Evolutionary conservation across 2,329 filamentous ascomycete genomes (phyloP), one percentile per base, ranked within the genome.

Genomic region (Microascus cirrosus): DNA sequence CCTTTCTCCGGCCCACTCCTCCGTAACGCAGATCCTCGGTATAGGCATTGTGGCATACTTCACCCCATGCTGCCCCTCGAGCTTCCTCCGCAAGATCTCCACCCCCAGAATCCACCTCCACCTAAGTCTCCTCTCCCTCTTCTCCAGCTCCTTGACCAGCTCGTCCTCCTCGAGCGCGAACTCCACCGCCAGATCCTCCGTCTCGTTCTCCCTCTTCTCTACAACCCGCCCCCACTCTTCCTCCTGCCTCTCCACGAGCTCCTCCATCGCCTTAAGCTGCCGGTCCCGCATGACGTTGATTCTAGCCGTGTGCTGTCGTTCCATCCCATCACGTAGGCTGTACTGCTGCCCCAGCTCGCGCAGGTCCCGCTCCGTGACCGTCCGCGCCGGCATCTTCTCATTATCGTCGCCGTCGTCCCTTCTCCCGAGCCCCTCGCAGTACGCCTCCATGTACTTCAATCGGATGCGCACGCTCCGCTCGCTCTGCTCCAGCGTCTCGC

Each of bases 221-320:
- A 65, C 64, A n/a, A 83, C 66, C 53, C 70, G 72, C 25, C 73
- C 69, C 55, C 80, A 64, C 63, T 85, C 82, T 1, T 66, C 66
- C 60, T 79, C 76, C 62, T 86, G 83, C 25, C 77, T 73, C 45
- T 77, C 73, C 1, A 80, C 67, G 3, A 85, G 71, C 60, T 83
- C 78, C 63, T 85, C 82, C 73, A 85, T 78, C 34, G 78, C 74
- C 65, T 83, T 83, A 1, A 80, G 75, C 65, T 86, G 83, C 50
- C 79, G 78, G 60, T 85, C 83, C n/a, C 83, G 75, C 73, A 86
- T 77, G 28, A 85, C 82, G 63, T 85, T 85, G 66, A 86, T 84
- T 65, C 80, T 81, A 45, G 79, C 74, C 63, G 82, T 74, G 61
- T 85, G 81, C 2, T 82, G 70, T 42, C 80, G 76, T 60, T 79